Evolutionary conservation across 1,284 basidiomycete species (phyloP).

Genomic region (Boletellus sp.): DNA sequence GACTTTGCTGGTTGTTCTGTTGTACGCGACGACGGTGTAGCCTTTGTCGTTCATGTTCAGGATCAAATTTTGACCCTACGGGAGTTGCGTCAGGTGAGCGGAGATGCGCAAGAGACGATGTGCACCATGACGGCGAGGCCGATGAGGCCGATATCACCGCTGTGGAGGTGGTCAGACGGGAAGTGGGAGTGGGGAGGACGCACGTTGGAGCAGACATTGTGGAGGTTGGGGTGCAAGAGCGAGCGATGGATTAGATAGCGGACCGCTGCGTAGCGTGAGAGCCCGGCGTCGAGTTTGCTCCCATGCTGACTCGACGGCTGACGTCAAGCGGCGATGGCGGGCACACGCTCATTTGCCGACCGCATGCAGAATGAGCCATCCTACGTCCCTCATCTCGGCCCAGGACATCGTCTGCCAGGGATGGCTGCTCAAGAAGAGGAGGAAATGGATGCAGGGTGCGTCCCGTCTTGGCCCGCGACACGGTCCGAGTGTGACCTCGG

Average conservation of each 20-base stretch:
- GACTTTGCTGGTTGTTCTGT: constrained; percentile 96
- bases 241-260: constrained; percentile 26
- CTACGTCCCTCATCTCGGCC: constrained; percentile 9
- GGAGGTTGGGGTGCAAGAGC: constrained; percentile 22
- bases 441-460: constrained; percentile 81
- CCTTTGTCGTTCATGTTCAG: constrained; percentile 99
- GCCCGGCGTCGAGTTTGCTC: not conserved
- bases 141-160: constrained; percentile 90
- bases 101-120: constrained; percentile 16
- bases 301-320: constrained; percentile 13
- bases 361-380: constrained; percentile 1
- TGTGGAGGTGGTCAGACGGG: constrained; percentile 32
- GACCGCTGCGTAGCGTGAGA: not conserved
- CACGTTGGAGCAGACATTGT: constrained; percentile 47
- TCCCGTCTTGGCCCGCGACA: no score
- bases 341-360: constrained; percentile 3
- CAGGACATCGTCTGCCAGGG: constrained; percentile 53
- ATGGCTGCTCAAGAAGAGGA: constrained; percentile 79
- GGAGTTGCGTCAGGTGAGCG: constrained; percentile 8
- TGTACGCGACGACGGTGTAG: constrained; percentile 95
- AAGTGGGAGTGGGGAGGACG: constrained; percentile 12
- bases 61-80: constrained; percentile 91
- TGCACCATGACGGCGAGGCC: constrained; percentile 95
- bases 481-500: no score
- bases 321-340: not conserved